phyloP scores from a whole-genome alignment of 306 rosid genomes.

The Corylus heterophylla region DNA sequence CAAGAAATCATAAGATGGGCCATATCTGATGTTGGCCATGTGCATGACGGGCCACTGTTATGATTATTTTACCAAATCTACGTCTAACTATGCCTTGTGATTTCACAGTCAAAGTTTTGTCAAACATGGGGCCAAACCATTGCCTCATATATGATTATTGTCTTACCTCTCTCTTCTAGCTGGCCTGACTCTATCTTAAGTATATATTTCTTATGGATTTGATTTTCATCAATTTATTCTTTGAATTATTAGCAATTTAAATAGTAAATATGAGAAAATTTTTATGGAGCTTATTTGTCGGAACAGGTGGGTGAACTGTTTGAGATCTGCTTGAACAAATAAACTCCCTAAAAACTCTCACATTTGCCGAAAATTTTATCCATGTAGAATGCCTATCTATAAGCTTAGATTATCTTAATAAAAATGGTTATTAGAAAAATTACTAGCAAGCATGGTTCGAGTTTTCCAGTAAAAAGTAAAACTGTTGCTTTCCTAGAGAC shows the following conservation, averaged over 20 bases:
- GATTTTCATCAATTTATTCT: too few relatives aligned
- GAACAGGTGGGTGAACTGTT: too few relatives aligned
- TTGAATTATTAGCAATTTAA: too few relatives aligned
- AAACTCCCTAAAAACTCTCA: too few relatives aligned
- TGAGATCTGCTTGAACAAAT: too few relatives aligned
- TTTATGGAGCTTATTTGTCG: too few relatives aligned
- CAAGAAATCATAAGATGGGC: neutral
- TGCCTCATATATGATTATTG: neutral
- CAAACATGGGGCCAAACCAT: neutral
- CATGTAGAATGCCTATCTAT: neutral
- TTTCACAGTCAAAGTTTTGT: neutral
- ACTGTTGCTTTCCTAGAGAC: neutral
- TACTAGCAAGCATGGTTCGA: too few relatives aligned
- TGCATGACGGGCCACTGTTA: constrained; percentile 20
- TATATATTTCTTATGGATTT: too few relatives aligned
- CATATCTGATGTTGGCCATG: constrained; percentile 13
- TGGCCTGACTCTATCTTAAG: too few relatives aligned
- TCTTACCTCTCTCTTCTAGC: too few relatives aligned
- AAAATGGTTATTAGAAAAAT: neutral
- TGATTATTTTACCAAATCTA: neutral
- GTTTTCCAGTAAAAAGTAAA: neutral
- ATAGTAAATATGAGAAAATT: too few relatives aligned
- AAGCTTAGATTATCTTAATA: neutral
- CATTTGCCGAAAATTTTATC: too few relatives aligned
- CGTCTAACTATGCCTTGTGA: neutral